Base-by-base conservation (phyloP, 75 land plant species). In the Ceratopteris richardii region DNA sequence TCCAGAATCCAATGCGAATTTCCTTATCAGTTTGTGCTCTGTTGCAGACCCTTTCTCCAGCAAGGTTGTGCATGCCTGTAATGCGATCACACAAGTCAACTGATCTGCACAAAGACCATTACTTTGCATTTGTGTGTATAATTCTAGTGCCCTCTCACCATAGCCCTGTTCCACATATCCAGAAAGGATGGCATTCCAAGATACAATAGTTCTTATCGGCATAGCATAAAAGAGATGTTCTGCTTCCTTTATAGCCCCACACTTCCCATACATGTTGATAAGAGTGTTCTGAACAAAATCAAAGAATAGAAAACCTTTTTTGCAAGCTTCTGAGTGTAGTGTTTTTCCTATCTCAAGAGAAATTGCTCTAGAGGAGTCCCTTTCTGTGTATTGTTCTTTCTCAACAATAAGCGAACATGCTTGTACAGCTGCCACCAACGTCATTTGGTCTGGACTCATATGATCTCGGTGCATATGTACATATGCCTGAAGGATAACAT, bases 341-440 rank as follows among this genome's bases (percentile, higher is more conserved):
- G 14, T 21, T 46, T 46, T n/a, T 2, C 50, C 50, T 6, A 46
- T 21, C 22, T 46, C 50, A 46, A 46, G 50, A 4, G 50, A n/a
- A 2, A 46, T 46, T 2, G 18, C 22, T 46, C 22, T 21, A 5
- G 14, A 46, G 3, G 37, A 33, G 7, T 33, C 37, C 37, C 9
- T 33, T 33, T 33, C 37, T 14, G 17, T 21, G 3, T 4, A 18
- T 46, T 46, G 22, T 46, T 46, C 50, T 2, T 6, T 46, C 22
- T 14, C 50, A 18, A 17, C 50, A 46, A 46, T 21, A 17, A 18
- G 22, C 13, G 22, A 5, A 53, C 83, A 80, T 0, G 83, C 83
- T 25, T 70, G 60, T 0, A 76, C 62, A 18, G 72, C 79, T 0
- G 70, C 68, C 0, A 75, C 18, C 22, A 80, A 56, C 3, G 72